Evolutionary conservation across 2,329 filamentous ascomycete genomes (phyloP).

Genomic region (Curvularia spicifera): DNA sequence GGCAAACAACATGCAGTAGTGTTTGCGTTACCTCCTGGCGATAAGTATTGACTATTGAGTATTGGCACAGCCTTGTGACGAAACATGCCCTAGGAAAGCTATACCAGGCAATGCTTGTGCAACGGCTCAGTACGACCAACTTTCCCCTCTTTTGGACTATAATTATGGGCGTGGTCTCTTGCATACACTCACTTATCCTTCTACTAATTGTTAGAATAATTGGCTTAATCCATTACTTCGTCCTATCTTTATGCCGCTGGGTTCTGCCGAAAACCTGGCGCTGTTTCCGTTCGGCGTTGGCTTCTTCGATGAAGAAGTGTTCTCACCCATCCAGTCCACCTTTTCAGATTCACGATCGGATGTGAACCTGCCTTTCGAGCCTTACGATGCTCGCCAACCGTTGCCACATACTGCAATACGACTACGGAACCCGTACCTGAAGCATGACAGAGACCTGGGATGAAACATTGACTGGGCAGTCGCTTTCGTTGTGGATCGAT

Average conservation of each 20-base stretch:
- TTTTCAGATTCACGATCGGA: conserved; percentile 30
- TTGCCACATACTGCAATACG: conserved; percentile 12
- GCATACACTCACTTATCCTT: neutral
- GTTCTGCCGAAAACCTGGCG: conserved; percentile 9
- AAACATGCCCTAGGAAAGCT: neutral
- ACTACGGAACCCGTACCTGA: conserved; percentile 31
- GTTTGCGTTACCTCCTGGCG: neutral
- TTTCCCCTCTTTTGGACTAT: neutral
- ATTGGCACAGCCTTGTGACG: neutral
- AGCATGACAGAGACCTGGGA: conserved; percentile 37
- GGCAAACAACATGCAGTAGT: conserved; percentile 8
- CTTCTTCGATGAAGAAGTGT: conserved; percentile 9
- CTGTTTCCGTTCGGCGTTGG: conserved; percentile 20
- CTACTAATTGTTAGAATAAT: neutral
- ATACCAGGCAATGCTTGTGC: neutral
- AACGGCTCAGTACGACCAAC: neutral
- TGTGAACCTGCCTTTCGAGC: conserved; percentile 11
- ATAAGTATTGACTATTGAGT: neutral
- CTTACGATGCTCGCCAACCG: conserved; percentile 9
- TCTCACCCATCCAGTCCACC: conserved; percentile 14
- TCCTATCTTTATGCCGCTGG: conserved; percentile 24
- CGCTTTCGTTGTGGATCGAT: conserved; percentile 47
- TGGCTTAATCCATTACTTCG: neutral
- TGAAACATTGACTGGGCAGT: conserved; percentile 54
- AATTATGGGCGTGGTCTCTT: neutral